Evolutionary conservation across 345 rosid species (phyloP).

Genomic region (Hibiscus trionum): DNA sequence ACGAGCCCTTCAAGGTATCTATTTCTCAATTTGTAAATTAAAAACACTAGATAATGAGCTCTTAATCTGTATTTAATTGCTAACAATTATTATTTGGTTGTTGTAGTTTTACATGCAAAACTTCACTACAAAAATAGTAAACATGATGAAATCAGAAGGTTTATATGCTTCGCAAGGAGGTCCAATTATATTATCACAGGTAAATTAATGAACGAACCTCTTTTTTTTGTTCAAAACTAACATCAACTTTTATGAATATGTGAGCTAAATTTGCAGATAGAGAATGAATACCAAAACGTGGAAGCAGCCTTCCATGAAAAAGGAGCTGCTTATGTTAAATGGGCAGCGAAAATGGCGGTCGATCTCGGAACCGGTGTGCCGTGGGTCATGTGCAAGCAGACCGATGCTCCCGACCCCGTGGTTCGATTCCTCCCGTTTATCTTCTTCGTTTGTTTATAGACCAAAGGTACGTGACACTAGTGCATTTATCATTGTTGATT

Average conservation of each 20-base stretch:
- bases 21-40: background rate
- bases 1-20: conserved; percentile 63
- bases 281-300: conserved; percentile 70
- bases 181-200: conserved; percentile 94
- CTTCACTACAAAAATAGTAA: conserved; percentile 58
- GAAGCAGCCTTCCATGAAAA: conserved; percentile 43
- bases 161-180: conserved; percentile 91
- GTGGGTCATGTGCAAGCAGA: conserved; percentile 92
- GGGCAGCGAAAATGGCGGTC: conserved; percentile 84
- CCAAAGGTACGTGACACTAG: no score
- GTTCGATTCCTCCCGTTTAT: conserved; percentile 29
- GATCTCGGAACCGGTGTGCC: conserved; percentile 78
- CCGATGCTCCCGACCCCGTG: conserved; percentile 87
- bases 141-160: conserved; percentile 67
- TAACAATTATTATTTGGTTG: background rate
- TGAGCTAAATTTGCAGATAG: conserved; percentile 39
- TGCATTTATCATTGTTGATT: background rate
- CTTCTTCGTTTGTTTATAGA: background rate
- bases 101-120: conserved; percentile 57
- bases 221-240: no score
- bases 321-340: conserved; percentile 53
- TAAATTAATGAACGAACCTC: conserved; percentile 1
- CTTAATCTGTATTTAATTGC: background rate
- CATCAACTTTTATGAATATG: no score
- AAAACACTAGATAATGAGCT: background rate